Base-by-base conservation (phyloP, 1,284 basidiomycete genomes). In the Chalciporus sp. region DNA sequence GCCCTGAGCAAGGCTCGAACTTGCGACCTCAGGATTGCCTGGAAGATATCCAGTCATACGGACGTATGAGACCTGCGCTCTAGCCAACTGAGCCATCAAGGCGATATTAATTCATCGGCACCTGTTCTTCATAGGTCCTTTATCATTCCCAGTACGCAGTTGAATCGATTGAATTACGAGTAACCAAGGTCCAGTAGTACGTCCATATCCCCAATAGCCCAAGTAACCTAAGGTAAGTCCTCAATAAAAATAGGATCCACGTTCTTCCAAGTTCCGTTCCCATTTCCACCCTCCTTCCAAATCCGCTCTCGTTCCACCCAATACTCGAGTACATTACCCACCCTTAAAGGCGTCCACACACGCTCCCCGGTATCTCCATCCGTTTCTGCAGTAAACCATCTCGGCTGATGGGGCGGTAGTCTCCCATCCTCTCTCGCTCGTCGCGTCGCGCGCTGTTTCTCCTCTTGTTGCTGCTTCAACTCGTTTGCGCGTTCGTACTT, bases 401-500 rank as follows among this genome's bases (percentile, higher is more conserved):
- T 79, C 3, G 96, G 90, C 59, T 78, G 76, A 73, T 98, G 95
- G 0, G 85, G 77, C 7, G 86, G 81, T 47, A 88, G 54, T 62
- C 79, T 76, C 12, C 95, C 94, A 54, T 84, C 81, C 69, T 98
- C 94, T 39, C 96, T 76, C 40, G 83, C 84, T 51, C 80, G 81
- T 52, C 95, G 77, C 7, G 88, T 95, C 51, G 75, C 77, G 1
- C 96, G 81, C 75, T 99, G 96, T 65, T 81, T 83, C 59, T 97
- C 93, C 69, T 98, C 96, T 66, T 98, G 92, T 56, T 77, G 77
- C 26, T 81, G 78, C 77, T 99, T 98, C 60, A 98, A 77, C 51
- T 81, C 83, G 70, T 98, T 97, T 44, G 96, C 96, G 33, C 83
- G 77, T 62, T 98, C 95, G 66, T 95, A 98, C 66, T 84, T 79